Percentiles rank a stretch among this genome's conserved stretches.
These are phyloP conservation scores for Neurospora sp. DNA, from an alignment of 495 filamentous ascomycete species.

Conservation along the genomic window DNA sequence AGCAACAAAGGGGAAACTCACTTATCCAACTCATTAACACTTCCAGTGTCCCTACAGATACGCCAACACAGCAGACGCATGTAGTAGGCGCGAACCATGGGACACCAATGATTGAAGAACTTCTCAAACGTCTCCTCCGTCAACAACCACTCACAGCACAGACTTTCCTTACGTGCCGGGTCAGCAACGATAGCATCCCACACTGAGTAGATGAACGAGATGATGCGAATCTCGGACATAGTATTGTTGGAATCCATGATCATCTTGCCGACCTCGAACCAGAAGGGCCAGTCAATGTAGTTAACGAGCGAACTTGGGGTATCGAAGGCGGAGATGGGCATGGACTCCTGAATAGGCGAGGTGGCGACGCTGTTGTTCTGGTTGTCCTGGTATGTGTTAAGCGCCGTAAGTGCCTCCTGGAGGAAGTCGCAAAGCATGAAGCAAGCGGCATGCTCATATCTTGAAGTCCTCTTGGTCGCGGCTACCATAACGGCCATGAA, in stretches of 20 bases:
- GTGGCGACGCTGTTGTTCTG: conserved; percentile 34
- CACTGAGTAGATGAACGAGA: conserved; percentile 71
- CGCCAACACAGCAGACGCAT: conserved; percentile 94
- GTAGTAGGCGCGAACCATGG: conserved; percentile 94
- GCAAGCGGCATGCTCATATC: conserved; percentile 81
- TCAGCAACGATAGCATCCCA: conserved; percentile 68
- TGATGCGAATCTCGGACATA: conserved; percentile 82
- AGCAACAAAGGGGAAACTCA: conserved; percentile 33
- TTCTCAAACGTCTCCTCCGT: conserved; percentile 66
- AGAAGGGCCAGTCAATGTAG: conserved; percentile 74
- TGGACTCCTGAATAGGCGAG: conserved; percentile 10
- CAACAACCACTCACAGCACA: conserved; percentile 78
- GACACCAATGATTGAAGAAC: conserved; percentile 95
- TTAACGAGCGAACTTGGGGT: conserved; percentile 7
- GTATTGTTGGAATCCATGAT: conserved; percentile 87
- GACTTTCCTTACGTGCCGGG: conserved; percentile 53
- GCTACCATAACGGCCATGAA: conserved; percentile 67
- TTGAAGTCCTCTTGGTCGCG: conserved; percentile 61
- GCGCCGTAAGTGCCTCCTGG: conserved; percentile 54
- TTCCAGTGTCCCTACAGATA: conserved; percentile 66
- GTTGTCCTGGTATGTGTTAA: conserved; percentile 27
- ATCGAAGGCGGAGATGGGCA: conserved; percentile 2
- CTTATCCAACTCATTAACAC: conserved; percentile 56
- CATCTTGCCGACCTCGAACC: conserved; percentile 71
- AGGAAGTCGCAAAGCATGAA: conserved; percentile 89